Base-by-base conservation (phyloP, 1,284 basidiomycete species). In the Ceratobasidium sp. region DNA sequence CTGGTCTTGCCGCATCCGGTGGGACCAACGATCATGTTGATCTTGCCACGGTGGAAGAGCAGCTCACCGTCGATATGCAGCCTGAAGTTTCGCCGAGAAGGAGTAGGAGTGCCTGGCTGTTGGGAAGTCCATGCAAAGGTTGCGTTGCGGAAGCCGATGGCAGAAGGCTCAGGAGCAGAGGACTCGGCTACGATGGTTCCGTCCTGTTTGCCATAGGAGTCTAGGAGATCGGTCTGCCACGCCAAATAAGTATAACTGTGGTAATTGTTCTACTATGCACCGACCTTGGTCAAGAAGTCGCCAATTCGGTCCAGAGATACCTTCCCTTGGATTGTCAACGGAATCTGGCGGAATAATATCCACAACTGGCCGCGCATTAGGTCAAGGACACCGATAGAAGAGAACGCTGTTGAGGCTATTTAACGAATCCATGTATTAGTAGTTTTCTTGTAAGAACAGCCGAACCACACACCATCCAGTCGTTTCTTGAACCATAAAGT, bases 21-120 rank as follows among this genome's bases (percentile, higher is more conserved):
- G 0, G 88, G 85, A 21, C 90, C 89, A 39, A 88, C 81, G 69
- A 92, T 84, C 36, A 91, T 78, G 77, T 88, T 90, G 75, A 91
- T 81, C 74, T 82, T 79, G 26, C 85, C 85, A 46, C 80, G 83
- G 62, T 84, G 84, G 81, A 91, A 91, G 1, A 82, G 76, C 0
- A 90, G 77, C 74, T 88, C 84, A 1, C 78, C 81, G 4, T 85
- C 80, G 30, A 89, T 81, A 5, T 79, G 78, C 9, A 89, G 82
- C 6, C 78, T 78, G 79, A 88, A 89, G 67, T 80, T 80, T n/a
- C 83, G 77, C 6, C 76, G 75, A 1, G 60, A 65, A 26, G 72
- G 61, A 3, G 67, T 74, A 3, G 76, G 32, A 2, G 76, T 70
- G 5, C 76, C 78, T 23, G 78, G 75, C 8, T 28, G 78, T 77